Conservation (phyloP, 2,329 filamentous ascomycete genomes). For the Talaromyces amestolkiae region DNA sequence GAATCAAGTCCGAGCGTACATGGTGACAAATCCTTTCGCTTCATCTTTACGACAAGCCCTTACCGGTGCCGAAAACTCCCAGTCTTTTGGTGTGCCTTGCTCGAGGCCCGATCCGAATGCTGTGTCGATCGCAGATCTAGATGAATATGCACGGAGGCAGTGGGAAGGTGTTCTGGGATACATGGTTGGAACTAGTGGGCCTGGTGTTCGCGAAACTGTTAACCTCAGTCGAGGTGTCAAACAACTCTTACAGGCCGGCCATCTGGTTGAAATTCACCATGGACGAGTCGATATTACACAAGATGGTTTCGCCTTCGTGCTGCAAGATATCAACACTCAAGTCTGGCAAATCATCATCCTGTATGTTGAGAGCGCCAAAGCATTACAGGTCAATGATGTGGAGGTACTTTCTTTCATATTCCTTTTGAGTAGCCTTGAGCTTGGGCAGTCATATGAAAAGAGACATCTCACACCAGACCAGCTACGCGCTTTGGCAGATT, state of each 20-base stretch:
- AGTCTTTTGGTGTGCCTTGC: slow-evolving; percentile 88
- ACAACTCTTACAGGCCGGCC: slow-evolving; percentile 74
- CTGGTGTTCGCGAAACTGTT: slow-evolving; percentile 48
- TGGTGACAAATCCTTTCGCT: slow-evolving; percentile 77
- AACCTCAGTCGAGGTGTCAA: slow-evolving; percentile 75
- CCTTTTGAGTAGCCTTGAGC: slow-evolving; percentile 86
- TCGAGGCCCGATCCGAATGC: slow-evolving; percentile 60
- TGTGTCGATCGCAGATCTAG: slow-evolving; percentile 70
- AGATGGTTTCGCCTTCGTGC: slow-evolving; percentile 86
- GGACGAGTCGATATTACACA: slow-evolving; percentile 74
- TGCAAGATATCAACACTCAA: slow-evolving; percentile 94
- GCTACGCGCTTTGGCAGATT: slow-evolving; percentile 81
- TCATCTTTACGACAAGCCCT: slow-evolving; percentile 80
- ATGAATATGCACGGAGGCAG: slow-evolving; percentile 79
- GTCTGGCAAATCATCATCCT: slow-evolving; percentile 94
- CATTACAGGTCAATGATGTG: slow-evolving; percentile 75
- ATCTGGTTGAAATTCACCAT: slow-evolving; percentile 66
- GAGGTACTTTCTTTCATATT: slow-evolving; percentile 97
- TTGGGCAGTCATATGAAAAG: slow-evolving; percentile 88
- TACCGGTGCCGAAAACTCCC: slow-evolving; percentile 78
- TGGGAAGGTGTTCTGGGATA: slow-evolving; percentile 97
- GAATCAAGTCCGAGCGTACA: slow-evolving; percentile 66
- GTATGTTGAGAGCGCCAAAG: slow-evolving; percentile 81
- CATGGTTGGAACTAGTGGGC: slow-evolving; percentile 65
- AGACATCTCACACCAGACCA: slow-evolving; percentile 77